phyloP scores from a whole-genome alignment of 2,329 filamentous ascomycete genomes.

The Xylariales sp. region DNA sequence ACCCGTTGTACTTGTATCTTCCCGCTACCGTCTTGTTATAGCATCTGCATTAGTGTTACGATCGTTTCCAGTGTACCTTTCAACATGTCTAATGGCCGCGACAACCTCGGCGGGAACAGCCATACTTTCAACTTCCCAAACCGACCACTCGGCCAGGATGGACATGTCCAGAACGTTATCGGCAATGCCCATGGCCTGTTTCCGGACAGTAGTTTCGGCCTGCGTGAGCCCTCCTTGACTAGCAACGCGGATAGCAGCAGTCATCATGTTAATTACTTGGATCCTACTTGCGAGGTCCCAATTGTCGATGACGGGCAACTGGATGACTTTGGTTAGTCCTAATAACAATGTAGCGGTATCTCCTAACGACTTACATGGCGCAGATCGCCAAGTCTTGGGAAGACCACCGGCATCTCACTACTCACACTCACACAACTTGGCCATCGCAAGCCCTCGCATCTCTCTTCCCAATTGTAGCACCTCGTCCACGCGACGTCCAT shows the following conservation, averaged over 20 bases:
- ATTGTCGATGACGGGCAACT: conserved; percentile 7
- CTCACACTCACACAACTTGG: background rate
- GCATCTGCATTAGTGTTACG: too few relatives aligned
- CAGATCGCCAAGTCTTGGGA: conserved; percentile 24
- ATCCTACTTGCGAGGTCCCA: background rate
- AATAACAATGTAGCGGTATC: too few relatives aligned
- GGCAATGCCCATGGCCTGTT: conserved; percentile 21
- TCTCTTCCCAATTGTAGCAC: conserved; percentile 16
- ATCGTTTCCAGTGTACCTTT: background rate
- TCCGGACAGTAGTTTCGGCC: conserved; percentile 10
- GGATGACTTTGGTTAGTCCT: conserved; percentile 25
- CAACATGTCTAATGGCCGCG: conserved; percentile 20
- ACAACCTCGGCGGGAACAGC: conserved; percentile 2
- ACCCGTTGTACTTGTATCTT: background rate
- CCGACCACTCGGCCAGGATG: conserved; percentile 16
- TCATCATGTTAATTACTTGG: background rate
- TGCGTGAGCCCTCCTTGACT: conserved; percentile 9
- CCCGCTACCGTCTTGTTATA: too few relatives aligned
- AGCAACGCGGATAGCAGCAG: background rate
- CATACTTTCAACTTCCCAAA: conserved; percentile 16
- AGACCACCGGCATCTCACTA: conserved; percentile 4
- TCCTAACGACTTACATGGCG: background rate
- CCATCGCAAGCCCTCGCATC: conserved; percentile 13
- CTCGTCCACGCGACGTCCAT: conserved; percentile 12
- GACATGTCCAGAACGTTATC: conserved; percentile 25